Evolutionary conservation across 2,329 filamentous ascomycete species (phyloP).

Genomic region (Nothopassalora personata): DNA sequence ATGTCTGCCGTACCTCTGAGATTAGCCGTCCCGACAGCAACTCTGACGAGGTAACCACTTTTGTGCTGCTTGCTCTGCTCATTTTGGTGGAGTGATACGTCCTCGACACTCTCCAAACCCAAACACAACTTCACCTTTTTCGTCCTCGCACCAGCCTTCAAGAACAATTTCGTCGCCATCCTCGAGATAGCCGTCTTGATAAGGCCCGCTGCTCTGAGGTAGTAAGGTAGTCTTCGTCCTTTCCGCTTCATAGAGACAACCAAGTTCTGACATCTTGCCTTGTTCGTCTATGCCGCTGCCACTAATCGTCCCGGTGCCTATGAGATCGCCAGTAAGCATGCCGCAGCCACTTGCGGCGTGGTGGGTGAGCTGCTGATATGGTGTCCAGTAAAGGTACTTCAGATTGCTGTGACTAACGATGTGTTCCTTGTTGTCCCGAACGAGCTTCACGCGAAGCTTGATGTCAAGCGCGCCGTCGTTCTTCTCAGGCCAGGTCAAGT

Average conservation of each 20-base stretch:
- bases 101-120: slow-evolving; percentile 30
- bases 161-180: slow-evolving; percentile 38
- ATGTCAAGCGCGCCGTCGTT: slow-evolving; percentile 28
- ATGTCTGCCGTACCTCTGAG: no score
- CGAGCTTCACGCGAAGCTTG: slow-evolving; percentile 28
- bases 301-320: slow-evolving; percentile 43
- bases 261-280: slow-evolving; percentile 34
- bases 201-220: slow-evolving; percentile 29
- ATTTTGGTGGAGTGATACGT: slow-evolving; percentile 22
- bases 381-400: slow-evolving; percentile 42
- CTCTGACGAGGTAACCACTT: no score
- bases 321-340: slow-evolving; percentile 39
- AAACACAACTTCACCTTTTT: slow-evolving; percentile 20
- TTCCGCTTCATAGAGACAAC: slow-evolving; percentile 39
- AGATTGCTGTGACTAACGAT: slow-evolving; percentile 29
- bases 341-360: slow-evolving; percentile 41
- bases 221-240: slow-evolving; percentile 32
- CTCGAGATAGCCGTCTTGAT: slow-evolving; percentile 35
- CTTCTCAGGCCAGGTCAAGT: slow-evolving; percentile 23
- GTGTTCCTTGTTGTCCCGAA: slow-evolving; percentile 21
- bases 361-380: slow-evolving; percentile 43
- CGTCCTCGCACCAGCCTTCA: slow-evolving; percentile 31
- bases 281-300: slow-evolving; percentile 30
- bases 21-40: no score
- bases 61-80: neutral